These are phyloP conservation scores for Hygrophoropsis aurantiaca DNA, from an alignment of 768 basidiomycete genomes.

Conservation along the genomic window DNA sequence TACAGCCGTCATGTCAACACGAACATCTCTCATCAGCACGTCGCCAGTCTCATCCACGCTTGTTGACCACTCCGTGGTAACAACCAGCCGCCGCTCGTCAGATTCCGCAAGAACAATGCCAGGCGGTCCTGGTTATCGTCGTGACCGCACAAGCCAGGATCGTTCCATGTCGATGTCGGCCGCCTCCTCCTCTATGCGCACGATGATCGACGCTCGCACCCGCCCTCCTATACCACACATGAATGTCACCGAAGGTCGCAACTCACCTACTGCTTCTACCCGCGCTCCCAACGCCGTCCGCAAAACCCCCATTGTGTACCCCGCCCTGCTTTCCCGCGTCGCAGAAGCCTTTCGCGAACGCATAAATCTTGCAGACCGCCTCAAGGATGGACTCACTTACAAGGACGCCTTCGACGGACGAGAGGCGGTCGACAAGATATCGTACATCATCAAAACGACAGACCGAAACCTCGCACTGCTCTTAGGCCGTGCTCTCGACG, in stretches of 20 bases:
- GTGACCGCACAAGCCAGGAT: conserved; percentile 64
- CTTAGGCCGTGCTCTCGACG: conserved; percentile 92
- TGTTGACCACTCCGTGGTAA: conserved; percentile 31
- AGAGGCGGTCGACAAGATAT: conserved; percentile 95
- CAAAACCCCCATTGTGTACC: conserved; percentile 82
- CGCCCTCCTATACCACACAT: conserved; percentile 32
- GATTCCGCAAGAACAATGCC: conserved; percentile 69
- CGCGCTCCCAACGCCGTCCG: conserved; percentile 36
- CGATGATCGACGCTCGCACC: conserved; percentile 40
- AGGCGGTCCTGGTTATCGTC: conserved; percentile 45
- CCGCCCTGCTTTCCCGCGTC: conserved; percentile 93
- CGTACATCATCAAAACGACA: conserved; percentile 97
- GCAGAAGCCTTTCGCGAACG: conserved; percentile 91
- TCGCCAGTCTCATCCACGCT: conserved; percentile 45
- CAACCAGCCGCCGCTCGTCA: conserved; percentile 56
- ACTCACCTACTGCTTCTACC: conserved; percentile 34
- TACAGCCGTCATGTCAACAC: conserved; percentile 44
- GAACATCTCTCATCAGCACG: conserved; percentile 41
- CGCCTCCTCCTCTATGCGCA: conserved; percentile 48
- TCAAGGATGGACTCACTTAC: conserved; percentile 96
- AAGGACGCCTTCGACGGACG: conserved; percentile 96
- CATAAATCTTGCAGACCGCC: conserved; percentile 70
- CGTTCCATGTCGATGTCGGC: conserved; percentile 79
- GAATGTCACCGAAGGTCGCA: conserved; percentile 38
- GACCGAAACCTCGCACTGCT: conserved; percentile 94